These are phyloP conservation scores for Leccinum arenicola DNA, from an alignment of 768 basidiomycete species.

Conservation along the genomic window DNA sequence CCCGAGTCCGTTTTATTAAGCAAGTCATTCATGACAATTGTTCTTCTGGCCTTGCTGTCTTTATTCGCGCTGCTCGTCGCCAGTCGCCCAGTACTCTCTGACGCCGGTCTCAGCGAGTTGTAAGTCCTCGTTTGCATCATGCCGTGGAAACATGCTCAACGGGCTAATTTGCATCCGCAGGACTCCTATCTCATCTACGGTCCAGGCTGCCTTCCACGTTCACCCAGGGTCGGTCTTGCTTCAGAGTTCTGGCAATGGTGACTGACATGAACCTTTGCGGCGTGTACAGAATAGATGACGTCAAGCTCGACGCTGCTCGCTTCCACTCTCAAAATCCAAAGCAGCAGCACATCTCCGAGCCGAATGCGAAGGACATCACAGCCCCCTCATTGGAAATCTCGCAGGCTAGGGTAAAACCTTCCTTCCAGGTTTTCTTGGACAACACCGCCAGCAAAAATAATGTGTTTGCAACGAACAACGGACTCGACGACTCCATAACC, in stretches of 20 bases:
- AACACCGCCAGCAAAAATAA: slow-evolving; percentile 21
- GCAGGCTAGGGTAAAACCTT: slow-evolving; percentile 1
- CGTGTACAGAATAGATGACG: slow-evolving; percentile 18
- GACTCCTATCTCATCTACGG: slow-evolving; percentile 12
- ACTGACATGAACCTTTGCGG: slow-evolving; percentile 13
- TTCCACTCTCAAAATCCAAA: slow-evolving; percentile 31
- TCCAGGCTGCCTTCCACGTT: slow-evolving; percentile 35
- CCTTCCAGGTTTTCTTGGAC: slow-evolving; percentile 24
- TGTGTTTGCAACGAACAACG: slow-evolving; percentile 18
- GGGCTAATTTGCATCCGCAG: slow-evolving; percentile 12
- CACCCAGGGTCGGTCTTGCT: slow-evolving; percentile 36
- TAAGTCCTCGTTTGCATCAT: slow-evolving; percentile 22
- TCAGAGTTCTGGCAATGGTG: not conserved
- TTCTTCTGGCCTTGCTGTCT: slow-evolving; percentile 37
- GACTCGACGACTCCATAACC: not conserved
- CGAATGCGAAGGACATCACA: slow-evolving; percentile 27
- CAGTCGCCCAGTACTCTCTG: slow-evolving; percentile 36
- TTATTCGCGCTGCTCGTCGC: slow-evolving; percentile 45
- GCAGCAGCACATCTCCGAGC: slow-evolving; percentile 31
- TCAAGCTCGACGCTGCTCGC: slow-evolving; percentile 22
- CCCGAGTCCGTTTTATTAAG: not conserved
- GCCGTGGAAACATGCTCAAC: slow-evolving; percentile 14
- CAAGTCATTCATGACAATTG: slow-evolving; percentile 33
- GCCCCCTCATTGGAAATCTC: slow-evolving; percentile 28
- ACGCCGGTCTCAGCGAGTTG: slow-evolving; percentile 25